A percentile compares a stretch with the other conserved stretches of the same genome.
These are phyloP conservation scores for Fusarium temperatum DNA, from an alignment of 2,329 filamentous ascomycete species.

Conservation along the genomic window DNA sequence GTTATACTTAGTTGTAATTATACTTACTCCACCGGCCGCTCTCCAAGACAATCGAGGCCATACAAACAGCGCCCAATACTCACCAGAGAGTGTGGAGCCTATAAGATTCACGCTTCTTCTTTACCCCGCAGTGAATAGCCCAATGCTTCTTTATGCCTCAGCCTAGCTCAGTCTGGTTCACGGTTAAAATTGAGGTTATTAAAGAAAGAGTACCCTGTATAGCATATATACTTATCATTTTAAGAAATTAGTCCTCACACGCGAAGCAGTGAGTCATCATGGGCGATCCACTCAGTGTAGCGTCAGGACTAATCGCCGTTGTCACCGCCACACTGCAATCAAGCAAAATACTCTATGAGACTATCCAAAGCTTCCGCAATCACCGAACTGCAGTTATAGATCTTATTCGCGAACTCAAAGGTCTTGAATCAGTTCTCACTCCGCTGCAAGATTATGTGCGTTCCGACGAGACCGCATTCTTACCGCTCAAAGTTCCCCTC, in stretches of 20 bases:
- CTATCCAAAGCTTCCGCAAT: conserved; percentile 27
- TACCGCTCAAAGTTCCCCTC: conserved; percentile 47
- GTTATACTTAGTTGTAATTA: too few species aligned
- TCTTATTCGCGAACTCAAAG: conserved; percentile 14
- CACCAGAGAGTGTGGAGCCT: neutral
- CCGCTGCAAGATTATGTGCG: conserved; percentile 5
- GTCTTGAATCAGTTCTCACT: neutral
- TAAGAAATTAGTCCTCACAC: neutral
- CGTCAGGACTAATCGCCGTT: conserved; percentile 13
- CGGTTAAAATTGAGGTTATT: neutral
- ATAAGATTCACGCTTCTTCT: neutral
- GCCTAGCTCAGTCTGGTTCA: neutral
- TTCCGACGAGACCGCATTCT: conserved; percentile 7
- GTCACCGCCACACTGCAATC: conserved; percentile 28
- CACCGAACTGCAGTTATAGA: conserved; percentile 13
- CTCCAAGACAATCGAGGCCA: too few species aligned
- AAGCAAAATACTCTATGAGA: conserved; percentile 30
- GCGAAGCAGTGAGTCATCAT: neutral
- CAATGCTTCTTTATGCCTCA: neutral
- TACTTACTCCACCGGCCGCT: too few species aligned
- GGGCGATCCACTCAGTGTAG: conserved; percentile 4
- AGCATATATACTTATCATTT: neutral
- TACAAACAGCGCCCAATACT: neutral
- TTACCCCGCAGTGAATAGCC: neutral
- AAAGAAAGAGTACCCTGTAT: neutral